Evolutionary conservation across 441 rosid genomes (phyloP), one percentile per base, ranked within the genome.

Genomic region (Viola pubescens): DNA sequence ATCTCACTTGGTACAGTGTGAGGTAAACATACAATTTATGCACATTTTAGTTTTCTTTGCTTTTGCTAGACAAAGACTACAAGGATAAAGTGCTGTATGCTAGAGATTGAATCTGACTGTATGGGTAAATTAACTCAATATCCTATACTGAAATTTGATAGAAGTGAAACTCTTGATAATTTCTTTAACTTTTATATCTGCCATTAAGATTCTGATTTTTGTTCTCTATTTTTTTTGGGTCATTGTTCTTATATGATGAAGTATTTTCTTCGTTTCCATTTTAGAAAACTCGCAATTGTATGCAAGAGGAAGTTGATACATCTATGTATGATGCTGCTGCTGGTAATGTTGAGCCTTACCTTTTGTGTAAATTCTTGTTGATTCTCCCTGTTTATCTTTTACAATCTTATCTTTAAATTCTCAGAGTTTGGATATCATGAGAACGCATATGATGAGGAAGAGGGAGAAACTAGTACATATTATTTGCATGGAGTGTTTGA

Each of bases 261-360:
- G 9, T 62, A 13, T 4, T 37, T 46, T 56, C 3, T 12, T 52
- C 2, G 56, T 48, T 10, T 26, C 48, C 46, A 68, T 56, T 73
- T 64, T 83, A 95, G 98, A 88, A 82, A 77, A 79, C 81, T 73
- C 91, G 82, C 66, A 78, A 77, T 76, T 79, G 80, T 71, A 72
- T 85, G 77, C 92, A 82, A 72, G 99, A 90, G 74, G 97, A 86
- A 71, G 94, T 82, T 65, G 96, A 89, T 58, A 86, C 94, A 47
- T 86, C 94, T 42, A 75, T 77, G 61, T 82, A 75, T 76, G 88
- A 85, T 77, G 76, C 77, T 64, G 79, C 72, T 51, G 86, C 78
- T 81, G 99, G 99, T 95, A 81, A 70, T 61, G 12, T 43, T 60
- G 47, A 16, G 53, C 19, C 60, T 59, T 46, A 62, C 43, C 59